Base-by-base conservation (phyloP, 169 alveolate genomes). In the Cryptosporidium baileyi region DNA sequence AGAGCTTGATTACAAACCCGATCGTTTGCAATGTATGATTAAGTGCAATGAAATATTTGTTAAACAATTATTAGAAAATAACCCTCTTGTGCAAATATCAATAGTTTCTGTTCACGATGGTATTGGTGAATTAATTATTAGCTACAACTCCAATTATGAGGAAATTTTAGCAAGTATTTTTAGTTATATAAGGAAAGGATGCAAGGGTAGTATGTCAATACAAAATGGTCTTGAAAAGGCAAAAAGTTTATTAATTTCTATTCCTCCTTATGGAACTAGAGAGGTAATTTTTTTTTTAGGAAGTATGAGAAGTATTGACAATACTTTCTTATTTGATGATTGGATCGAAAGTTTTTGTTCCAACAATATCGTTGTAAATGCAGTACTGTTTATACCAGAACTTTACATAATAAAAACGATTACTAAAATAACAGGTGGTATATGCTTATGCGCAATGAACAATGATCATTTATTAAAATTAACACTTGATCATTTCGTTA, bases 171-270 rank as follows among this genome's bases (percentile, higher is more conserved):
- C 74, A 24, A 36, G 74, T 6, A 54, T 74, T 22, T 34, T 54
- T 4, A 54, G 36, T 34, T 51, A 74, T 9, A 11, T 57, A 44
- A 74, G 36, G 54, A 74, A 51, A 36, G 85, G 85, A 9, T 74
- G 85, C 36, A 74, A 32, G 44, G 85, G 85, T 52, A 57, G 51
- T 57, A 74, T 74, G 85, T 74, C 85, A 6, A 54, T 74, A n/a
- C 65, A 57, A 54, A 74, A 74, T 54, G 67, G 85, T 19, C 85
- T 74, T n/a, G 85, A 74, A 34, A 74, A 74, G 44, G 85, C 85
- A 3, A 74, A 74, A 40, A 38, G 15, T 40, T 40, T 74, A 9
- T 22, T 74, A 2, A 22, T 28, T 74, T 74, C 85, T 36, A 74
- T 74, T 22, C 85, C 85, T 34, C 85, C 85, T 17, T 74, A 74